Base-by-base conservation (phyloP, 805 yeast genomes). In the Lipomyces oligophaga region DNA sequence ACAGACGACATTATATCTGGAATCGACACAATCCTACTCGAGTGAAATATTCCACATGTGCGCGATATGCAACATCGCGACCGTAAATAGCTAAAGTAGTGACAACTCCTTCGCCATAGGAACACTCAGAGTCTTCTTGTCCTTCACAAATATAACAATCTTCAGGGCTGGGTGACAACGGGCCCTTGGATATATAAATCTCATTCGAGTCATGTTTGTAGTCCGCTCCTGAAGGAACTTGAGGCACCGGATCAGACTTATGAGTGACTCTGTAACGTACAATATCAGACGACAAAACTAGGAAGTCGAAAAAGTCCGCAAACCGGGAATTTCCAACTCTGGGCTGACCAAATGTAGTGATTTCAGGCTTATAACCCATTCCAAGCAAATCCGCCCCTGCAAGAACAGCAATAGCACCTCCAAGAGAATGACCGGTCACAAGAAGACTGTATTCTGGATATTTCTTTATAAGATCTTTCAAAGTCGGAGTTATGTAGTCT, bases 351-450 rank as follows among this genome's bases (percentile, higher is more conserved):
- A 67, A 79, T 1, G 83, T 71, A 16, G 82, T 63, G 1, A 81
- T 77, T 32, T 73, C 60, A 0, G 84, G 82, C 2, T 74, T 63
- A 46, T 66, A 67, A 0, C 85, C 85, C 59, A 76, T 52, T 15
- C 76, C 58, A 45, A 73, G 65, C 38, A 81, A 68, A 57, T 84
- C 93, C 19, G 79, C 69, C 0, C 83, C 90, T 6, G 77, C 73
- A 27, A 85, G 64, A 3, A 72, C 64, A 1, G 88, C 81, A 41
- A 82, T 62, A 0, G 89, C 88, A 5, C 81, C 94, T 2, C 88
- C 89, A 34, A 85, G 64, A 0, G 93, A 85, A 63, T 85, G 95
- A 0, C 94, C 94, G 1, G 80, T 68, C 1, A 81, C 70, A 1
- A 75, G 70, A 3, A 83, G 47, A 18, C 68, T 60, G 60, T 79